Evolutionary conservation across 495 filamentous ascomycete species (phyloP).

Genomic region (Penicillium canescens): DNA sequence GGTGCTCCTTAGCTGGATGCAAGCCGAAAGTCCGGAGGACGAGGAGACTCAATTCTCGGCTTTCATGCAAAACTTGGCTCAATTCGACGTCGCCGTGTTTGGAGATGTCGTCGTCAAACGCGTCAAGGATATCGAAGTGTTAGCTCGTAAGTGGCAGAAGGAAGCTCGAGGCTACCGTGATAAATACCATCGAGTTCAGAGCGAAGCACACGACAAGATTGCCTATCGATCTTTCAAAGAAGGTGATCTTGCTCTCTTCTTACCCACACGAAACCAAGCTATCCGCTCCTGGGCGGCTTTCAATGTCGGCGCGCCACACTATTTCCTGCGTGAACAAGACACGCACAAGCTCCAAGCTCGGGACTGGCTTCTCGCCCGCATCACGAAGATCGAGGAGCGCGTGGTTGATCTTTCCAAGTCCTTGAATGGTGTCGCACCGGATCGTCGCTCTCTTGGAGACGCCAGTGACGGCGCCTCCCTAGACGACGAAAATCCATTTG

Average conservation of each 20-base stretch:
- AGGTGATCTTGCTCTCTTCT: slow-evolving; percentile 91
- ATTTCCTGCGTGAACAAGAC: slow-evolving; percentile 93
- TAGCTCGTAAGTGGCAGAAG: slow-evolving; percentile 86
- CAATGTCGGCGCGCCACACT: slow-evolving; percentile 95
- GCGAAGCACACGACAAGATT: slow-evolving; percentile 93
- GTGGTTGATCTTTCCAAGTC: slow-evolving; percentile 89
- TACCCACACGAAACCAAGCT: slow-evolving; percentile 90
- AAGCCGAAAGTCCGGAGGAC: slow-evolving; percentile 60
- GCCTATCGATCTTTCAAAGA: slow-evolving; percentile 96
- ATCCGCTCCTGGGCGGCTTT: slow-evolving; percentile 97
- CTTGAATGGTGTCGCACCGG: slow-evolving; percentile 56
- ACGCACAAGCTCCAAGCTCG: slow-evolving; percentile 75
- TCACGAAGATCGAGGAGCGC: slow-evolving; percentile 86
- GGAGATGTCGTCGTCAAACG: slow-evolving; percentile 80
- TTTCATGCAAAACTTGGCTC: slow-evolving; percentile 66
- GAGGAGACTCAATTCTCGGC: slow-evolving; percentile 70
- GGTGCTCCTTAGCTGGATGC: slow-evolving; percentile 75
- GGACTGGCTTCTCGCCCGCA: slow-evolving; percentile 94
- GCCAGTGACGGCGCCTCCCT: slow-evolving; percentile 59
- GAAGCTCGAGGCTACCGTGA: slow-evolving; percentile 86
- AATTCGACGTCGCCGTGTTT: slow-evolving; percentile 81
- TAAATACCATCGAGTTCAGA: slow-evolving; percentile 77
- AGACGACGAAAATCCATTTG: slow-evolving; percentile 98
- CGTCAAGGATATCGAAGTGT: slow-evolving; percentile 84
- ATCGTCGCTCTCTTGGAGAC: slow-evolving; percentile 53